These are phyloP conservation scores for Triangularia setosa DNA, from an alignment of 2,329 filamentous ascomycete genomes.

Conservation along the genomic window DNA sequence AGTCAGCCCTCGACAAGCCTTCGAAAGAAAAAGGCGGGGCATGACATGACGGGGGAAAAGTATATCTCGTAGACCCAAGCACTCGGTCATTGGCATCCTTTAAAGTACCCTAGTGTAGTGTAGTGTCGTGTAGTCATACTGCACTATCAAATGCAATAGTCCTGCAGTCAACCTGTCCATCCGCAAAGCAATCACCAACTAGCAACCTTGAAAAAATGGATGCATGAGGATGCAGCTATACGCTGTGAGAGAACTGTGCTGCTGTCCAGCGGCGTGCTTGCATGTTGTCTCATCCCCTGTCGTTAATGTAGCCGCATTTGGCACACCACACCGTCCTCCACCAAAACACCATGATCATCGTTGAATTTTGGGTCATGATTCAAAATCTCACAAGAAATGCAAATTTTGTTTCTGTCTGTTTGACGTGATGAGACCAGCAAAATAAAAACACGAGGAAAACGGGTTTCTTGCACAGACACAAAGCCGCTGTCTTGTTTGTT, in stretches of 20 bases:
- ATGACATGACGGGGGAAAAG: background rate
- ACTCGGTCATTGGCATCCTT: background rate
- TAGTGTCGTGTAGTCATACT: too few relatives aligned
- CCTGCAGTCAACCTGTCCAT: background rate
- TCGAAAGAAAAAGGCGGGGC: background rate
- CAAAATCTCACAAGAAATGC: background rate
- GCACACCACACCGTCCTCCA: too few relatives aligned
- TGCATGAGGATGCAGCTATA: too few relatives aligned
- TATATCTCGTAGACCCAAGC: background rate
- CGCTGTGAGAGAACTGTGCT: too few relatives aligned
- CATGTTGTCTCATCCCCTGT: constrained; percentile 5
- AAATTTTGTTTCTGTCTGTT: background rate
- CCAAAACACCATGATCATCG: background rate
- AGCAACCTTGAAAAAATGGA: too few relatives aligned
- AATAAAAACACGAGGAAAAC: background rate
- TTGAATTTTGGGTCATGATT: background rate
- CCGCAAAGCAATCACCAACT: background rate
- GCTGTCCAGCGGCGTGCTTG: background rate
- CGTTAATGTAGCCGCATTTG: background rate
- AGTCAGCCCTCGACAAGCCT: background rate
- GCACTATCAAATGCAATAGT: background rate
- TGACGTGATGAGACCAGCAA: background rate
- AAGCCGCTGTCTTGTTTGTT: background rate
- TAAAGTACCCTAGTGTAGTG: background rate
- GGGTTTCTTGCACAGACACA: background rate